Conservation (phyloP, 1,284 basidiomycete genomes). For the Ustilago tritici region DNA sequence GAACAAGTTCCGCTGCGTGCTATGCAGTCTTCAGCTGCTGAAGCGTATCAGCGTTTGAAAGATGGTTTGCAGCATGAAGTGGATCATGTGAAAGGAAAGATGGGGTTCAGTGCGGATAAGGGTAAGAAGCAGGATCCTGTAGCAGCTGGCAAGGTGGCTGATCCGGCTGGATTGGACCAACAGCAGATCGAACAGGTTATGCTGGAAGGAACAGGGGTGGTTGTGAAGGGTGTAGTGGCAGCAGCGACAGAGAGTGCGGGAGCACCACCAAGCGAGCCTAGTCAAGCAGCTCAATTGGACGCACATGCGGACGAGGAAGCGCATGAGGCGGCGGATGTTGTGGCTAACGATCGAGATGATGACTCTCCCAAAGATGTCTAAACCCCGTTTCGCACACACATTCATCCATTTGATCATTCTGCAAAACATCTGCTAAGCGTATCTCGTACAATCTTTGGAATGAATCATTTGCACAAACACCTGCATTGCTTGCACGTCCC, state of each 20-base stretch:
- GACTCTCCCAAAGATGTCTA: conserved; percentile 6
- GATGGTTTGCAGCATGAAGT: conserved; percentile 38
- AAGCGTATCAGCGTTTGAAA: conserved; percentile 30
- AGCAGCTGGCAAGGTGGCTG: conserved; percentile 21
- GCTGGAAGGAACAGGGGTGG: conserved; percentile 51
- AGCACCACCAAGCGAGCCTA: conserved; percentile 15
- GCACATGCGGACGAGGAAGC: conserved; percentile 49
- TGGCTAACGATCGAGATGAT: conserved; percentile 30
- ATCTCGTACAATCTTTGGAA: background rate
- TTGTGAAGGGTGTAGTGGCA: conserved; percentile 7
- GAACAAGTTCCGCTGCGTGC: conserved; percentile 41
- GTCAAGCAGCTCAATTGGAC: conserved; percentile 17
- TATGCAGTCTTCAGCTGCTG: conserved; percentile 29
- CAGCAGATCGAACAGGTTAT: conserved; percentile 58
- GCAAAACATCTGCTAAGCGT: background rate
- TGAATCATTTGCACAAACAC: background rate
- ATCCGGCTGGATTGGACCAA: conserved; percentile 55
- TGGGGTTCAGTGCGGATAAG: conserved; percentile 16
- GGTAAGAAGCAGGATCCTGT: conserved; percentile 14
- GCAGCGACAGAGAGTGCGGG: conserved; percentile 3
- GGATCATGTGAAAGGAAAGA: conserved; percentile 31
- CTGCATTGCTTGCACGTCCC: background rate
- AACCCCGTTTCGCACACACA: background rate
- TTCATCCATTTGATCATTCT: background rate
- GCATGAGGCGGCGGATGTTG: conserved; percentile 43